phyloP scores from a whole-genome alignment of 345 rosid species.

The Nasturtium officinale region DNA sequence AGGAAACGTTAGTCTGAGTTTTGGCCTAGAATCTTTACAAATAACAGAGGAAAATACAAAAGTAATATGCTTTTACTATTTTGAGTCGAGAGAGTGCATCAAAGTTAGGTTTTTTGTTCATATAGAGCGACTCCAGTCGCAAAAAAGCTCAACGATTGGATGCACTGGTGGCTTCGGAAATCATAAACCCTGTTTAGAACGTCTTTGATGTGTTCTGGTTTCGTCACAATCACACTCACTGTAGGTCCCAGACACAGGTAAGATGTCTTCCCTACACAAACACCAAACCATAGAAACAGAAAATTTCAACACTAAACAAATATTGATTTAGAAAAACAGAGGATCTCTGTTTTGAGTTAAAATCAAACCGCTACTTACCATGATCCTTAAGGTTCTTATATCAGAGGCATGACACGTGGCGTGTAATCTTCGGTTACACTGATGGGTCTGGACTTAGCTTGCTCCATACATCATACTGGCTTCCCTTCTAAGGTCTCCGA shows the following conservation, averaged over 20 bases:
- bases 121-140: constrained; percentile 45
- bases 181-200: constrained; percentile 43
- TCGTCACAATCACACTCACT: constrained; percentile 46
- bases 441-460: constrained; percentile 36
- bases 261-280: constrained; percentile 48
- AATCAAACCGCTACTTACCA: constrained; percentile 24
- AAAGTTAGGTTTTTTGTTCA: constrained; percentile 34
- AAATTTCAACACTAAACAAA: not conserved
- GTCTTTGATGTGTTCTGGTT: constrained; percentile 50
- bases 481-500: constrained; percentile 35
- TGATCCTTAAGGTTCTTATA: constrained; percentile 33
- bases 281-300: constrained; percentile 25
- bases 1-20: not conserved
- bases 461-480: constrained; percentile 27
- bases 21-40: not conserved
- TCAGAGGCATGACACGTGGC: constrained; percentile 34
- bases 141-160: constrained; percentile 35
- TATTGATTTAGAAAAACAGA: constrained; percentile 7
- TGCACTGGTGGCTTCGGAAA: constrained; percentile 39
- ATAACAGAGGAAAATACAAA: not conserved
- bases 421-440: constrained; percentile 25
- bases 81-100: constrained; percentile 56
- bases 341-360: constrained; percentile 17
- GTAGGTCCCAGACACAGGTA: constrained; percentile 53
- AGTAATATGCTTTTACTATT: constrained; percentile 36